phyloP scores from a whole-genome alignment of 352 stramenopile genomes.

The Phytophthora lateralis region DNA sequence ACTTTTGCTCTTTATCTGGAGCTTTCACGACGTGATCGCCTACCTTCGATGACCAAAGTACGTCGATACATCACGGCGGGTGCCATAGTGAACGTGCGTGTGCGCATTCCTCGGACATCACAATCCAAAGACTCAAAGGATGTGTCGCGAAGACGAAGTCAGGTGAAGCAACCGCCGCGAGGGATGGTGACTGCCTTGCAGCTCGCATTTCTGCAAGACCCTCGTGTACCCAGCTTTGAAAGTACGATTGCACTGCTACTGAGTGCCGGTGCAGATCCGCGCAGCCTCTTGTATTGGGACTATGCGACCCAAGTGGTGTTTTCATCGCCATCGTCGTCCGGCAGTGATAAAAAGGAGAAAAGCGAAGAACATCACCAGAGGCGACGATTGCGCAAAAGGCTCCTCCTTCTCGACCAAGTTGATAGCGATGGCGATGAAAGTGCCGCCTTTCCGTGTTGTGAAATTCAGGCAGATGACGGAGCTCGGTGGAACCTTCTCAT shows the following conservation, averaged over 20 bases:
- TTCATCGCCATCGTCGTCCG: conserved; percentile 4
- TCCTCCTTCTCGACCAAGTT: conserved; percentile 40
- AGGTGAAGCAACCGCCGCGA: conserved; percentile 18
- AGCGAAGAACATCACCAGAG: conserved; percentile 30
- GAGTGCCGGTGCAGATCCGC: conserved; percentile 44
- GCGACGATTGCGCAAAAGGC: conserved; percentile 28
- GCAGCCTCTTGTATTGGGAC: conserved; percentile 57
- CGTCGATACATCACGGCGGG: conserved; percentile 53
- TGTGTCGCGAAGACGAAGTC: conserved; percentile 15
- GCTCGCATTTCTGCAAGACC: conserved; percentile 48
- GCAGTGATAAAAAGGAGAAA: conserved; percentile 24
- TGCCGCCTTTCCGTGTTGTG: conserved; percentile 31
- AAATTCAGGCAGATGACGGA: conserved; percentile 47
- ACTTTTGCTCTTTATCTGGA: conserved; percentile 57
- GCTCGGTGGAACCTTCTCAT: conserved; percentile 70
- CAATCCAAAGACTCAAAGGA: conserved; percentile 23
- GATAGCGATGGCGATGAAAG: conserved; percentile 31
- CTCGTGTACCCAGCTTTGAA: conserved; percentile 38
- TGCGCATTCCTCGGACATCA: conserved; percentile 34
- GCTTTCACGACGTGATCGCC: conserved; percentile 47
- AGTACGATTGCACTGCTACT: conserved; percentile 49
- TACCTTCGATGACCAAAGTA: conserved; percentile 42
- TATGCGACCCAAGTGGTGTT: conserved; percentile 65
- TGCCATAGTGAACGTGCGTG: conserved; percentile 58
- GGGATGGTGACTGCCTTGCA: conserved; percentile 54